A percentile compares a stretch with the other conserved stretches of the same genome.
phyloP scores from a whole-genome alignment of 2,329 filamentous ascomycete genomes.

The Microcyclospora tardicrescens region DNA sequence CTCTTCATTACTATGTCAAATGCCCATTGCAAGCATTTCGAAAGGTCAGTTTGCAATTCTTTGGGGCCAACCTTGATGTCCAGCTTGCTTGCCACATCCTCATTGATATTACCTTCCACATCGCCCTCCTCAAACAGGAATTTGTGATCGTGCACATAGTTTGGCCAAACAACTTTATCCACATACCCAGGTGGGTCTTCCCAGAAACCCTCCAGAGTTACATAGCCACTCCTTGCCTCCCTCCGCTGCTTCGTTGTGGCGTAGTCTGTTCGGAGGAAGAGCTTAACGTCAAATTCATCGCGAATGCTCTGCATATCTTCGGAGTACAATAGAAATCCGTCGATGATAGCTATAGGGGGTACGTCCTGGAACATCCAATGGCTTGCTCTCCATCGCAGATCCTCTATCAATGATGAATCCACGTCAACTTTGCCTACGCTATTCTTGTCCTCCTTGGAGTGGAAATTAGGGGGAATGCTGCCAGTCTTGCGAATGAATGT shows the following conservation, averaged over 20 bases:
- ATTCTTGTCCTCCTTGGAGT: conserved; percentile 48
- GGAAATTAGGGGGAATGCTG: conserved; percentile 40
- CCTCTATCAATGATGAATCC: conserved; percentile 15
- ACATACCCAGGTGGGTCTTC: conserved; percentile 88
- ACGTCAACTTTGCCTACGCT: conserved; percentile 32
- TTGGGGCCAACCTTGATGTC: conserved; percentile 20
- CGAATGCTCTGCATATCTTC: conserved; percentile 41
- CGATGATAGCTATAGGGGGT: conserved; percentile 54
- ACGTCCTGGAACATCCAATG: conserved; percentile 17
- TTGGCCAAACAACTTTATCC: conserved; percentile 89
- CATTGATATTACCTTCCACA: conserved; percentile 45
- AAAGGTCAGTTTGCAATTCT: conserved; percentile 21
- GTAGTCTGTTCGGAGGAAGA: conserved; percentile 65
- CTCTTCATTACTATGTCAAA: conserved; percentile 14
- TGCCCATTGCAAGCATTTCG: conserved; percentile 27
- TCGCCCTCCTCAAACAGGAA: conserved; percentile 65
- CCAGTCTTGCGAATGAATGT: conserved; percentile 58
- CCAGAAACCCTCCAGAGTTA: conserved; percentile 81
- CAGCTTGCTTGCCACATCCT: conserved; percentile 24
- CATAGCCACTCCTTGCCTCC: conserved; percentile 60
- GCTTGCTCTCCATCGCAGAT: conserved; percentile 17
- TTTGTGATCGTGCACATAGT: conserved; percentile 68
- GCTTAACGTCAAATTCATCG: conserved; percentile 54
- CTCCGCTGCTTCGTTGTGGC: conserved; percentile 50
- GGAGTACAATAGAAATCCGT: conserved; percentile 78